Evolutionary conservation across 1,139 yeast species (phyloP).

Genomic region (Geotrichum candidum): DNA sequence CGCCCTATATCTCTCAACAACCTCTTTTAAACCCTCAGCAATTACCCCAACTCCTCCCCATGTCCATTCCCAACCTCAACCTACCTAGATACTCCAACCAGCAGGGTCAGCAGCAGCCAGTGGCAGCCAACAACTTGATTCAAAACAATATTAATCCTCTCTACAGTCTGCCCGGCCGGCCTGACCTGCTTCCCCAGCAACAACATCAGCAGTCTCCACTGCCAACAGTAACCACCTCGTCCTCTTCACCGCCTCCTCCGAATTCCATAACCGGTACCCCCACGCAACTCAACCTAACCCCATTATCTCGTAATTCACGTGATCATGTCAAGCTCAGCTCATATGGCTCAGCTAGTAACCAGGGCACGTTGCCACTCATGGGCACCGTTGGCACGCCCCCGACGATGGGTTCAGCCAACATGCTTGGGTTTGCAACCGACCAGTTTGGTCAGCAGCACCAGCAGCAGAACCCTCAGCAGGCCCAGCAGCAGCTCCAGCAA

Average conservation of each 20-base stretch:
- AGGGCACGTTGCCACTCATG: neutral
- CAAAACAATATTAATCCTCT: constrained; percentile 4
- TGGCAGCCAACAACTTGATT: neutral
- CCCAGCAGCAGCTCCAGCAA: constrained; percentile 3
- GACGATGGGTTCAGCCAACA: neutral
- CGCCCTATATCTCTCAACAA: neutral
- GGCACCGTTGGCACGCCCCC: neutral
- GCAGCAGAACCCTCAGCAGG: neutral
- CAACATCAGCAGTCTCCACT: neutral
- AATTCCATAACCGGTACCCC: neutral
- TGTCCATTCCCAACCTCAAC: neutral
- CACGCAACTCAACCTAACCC: neutral
- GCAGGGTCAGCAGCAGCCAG: neutral
- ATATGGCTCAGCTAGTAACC: constrained; percentile 5
- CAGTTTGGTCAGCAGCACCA: neutral
- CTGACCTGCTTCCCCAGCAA: neutral
- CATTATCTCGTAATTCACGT: neutral
- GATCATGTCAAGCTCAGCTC: neutral
- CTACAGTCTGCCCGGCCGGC: constrained; percentile 2
- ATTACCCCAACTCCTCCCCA: neutral
- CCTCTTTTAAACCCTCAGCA: neutral
- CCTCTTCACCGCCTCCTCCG: neutral
- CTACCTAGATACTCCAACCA: constrained; percentile 2
- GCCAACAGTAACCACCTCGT: neutral
- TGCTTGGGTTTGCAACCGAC: neutral